These are phyloP conservation scores for Escovopsis weberi DNA, from an alignment of 2,329 filamentous ascomycete genomes.

Conservation along the genomic window DNA sequence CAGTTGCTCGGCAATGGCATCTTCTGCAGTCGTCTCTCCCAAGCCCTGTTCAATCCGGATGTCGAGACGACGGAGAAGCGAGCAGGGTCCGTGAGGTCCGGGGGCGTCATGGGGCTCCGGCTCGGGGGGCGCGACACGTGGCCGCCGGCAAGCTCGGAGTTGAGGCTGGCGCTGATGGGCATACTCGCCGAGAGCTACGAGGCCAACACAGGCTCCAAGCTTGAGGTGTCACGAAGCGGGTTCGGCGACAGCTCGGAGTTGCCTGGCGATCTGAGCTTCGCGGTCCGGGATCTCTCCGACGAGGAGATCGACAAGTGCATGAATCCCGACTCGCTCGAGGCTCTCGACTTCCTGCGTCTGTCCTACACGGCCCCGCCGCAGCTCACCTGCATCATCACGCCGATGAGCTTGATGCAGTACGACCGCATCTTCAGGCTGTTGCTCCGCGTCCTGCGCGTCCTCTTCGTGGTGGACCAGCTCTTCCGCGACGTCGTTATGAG, in stretches of 20 bases:
- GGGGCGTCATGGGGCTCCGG: constrained; percentile 66
- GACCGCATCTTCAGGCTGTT: constrained; percentile 73
- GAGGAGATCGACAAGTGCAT: constrained; percentile 73
- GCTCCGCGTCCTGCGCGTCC: constrained; percentile 62
- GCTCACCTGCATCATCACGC: constrained; percentile 59
- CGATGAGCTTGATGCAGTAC: constrained; percentile 58
- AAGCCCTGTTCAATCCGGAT: constrained; percentile 74
- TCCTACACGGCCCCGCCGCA: constrained; percentile 67
- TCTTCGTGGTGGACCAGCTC: constrained; percentile 57
- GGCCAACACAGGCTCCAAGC: constrained; percentile 10
- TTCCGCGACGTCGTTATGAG: constrained; percentile 37
- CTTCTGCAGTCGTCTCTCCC: constrained; percentile 65
- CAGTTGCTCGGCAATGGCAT: constrained; percentile 74
- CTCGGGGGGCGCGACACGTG: constrained; percentile 70
- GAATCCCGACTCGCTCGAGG: constrained; percentile 68
- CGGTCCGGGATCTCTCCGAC: constrained; percentile 63
- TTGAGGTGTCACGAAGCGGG: constrained; percentile 14
- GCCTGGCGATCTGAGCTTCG: constrained; percentile 64
- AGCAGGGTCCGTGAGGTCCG: constrained; percentile 51
- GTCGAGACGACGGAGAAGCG: constrained; percentile 64
- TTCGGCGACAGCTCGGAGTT: constrained; percentile 26
- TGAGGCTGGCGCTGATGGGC: constrained; percentile 79
- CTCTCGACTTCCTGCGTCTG: constrained; percentile 82
- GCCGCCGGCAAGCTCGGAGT: constrained; percentile 87
- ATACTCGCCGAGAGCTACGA: constrained; percentile 63